Evolutionary conservation across 176 grass and related monocot species (phyloP).

Genomic region (Ensete ventricosum): DNA sequence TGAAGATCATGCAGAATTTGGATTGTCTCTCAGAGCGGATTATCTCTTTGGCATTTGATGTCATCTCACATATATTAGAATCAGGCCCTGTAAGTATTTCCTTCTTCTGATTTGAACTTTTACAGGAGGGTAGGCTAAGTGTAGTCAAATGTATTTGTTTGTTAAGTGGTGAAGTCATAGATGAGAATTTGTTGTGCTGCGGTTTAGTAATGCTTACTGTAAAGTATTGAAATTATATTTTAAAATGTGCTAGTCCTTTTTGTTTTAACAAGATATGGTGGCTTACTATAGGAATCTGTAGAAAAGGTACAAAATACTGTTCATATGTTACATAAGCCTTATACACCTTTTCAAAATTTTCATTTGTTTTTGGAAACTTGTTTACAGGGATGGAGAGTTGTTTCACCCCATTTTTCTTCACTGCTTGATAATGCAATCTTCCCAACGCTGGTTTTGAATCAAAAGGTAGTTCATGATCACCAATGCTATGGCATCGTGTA

Average conservation of each 20-base stretch:
- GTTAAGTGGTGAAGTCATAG: neutral
- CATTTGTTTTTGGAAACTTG: slow-evolving; percentile 13
- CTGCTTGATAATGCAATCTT: slow-evolving; percentile 72
- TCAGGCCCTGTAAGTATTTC: slow-evolving; percentile 66
- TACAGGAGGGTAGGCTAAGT: neutral
- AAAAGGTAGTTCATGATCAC: slow-evolving; percentile 40
- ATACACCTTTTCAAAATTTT: neutral
- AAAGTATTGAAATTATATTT: neutral
- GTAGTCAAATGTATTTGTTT: neutral
- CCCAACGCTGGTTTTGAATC: slow-evolving; percentile 73
- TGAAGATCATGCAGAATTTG: slow-evolving; percentile 48
- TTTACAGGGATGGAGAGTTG: slow-evolving; percentile 79
- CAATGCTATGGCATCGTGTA: neutral
- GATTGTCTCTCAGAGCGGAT: slow-evolving; percentile 55
- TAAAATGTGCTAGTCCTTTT: neutral
- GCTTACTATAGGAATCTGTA: neutral
- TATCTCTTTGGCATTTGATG: slow-evolving; percentile 77
- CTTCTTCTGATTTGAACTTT: slow-evolving; percentile 4
- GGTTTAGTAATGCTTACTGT: neutral
- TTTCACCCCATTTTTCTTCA: slow-evolving; percentile 83
- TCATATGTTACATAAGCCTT: neutral
- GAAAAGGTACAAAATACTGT: neutral
- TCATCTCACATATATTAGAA: slow-evolving; percentile 75
- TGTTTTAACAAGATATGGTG: neutral
- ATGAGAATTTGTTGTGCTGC: neutral